phyloP scores from a whole-genome alignment of 768 basidiomycete species.

The Hemileccinum impolitum region DNA sequence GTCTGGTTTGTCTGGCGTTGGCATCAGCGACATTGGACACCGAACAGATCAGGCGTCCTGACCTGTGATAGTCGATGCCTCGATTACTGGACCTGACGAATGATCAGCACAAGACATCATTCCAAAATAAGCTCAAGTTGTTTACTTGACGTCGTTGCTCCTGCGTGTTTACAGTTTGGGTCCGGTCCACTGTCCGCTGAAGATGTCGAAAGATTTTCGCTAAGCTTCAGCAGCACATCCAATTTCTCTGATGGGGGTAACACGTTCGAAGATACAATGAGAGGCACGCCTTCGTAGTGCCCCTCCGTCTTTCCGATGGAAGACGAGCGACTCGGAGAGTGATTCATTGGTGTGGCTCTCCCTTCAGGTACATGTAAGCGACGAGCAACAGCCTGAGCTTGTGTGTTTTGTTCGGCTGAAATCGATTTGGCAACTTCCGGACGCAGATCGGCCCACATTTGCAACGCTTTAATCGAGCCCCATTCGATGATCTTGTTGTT shows the following conservation, averaged over 20 bases:
- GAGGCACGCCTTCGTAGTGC: slow-evolving; percentile 13
- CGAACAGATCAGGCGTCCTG: slow-evolving; percentile 1
- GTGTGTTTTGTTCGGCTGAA: slow-evolving; percentile 43
- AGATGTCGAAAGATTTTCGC: slow-evolving; percentile 17
- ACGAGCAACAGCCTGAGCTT: slow-evolving; percentile 46
- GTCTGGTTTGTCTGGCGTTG: slow-evolving; percentile 11
- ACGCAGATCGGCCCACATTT: slow-evolving; percentile 86
- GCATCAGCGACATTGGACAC: slow-evolving; percentile 9
- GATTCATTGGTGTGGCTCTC: slow-evolving; percentile 35
- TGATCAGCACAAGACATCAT: slow-evolving; percentile 6
- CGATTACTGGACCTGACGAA: slow-evolving; percentile 23
- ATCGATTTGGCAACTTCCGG: slow-evolving; percentile 55
- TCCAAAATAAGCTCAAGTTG: neutral
- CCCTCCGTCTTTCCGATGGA: slow-evolving; percentile 31
- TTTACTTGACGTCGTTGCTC: slow-evolving; percentile 28
- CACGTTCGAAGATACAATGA: slow-evolving; percentile 16
- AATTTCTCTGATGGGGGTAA: slow-evolving; percentile 18
- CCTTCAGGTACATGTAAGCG: slow-evolving; percentile 49
- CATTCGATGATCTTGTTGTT: slow-evolving; percentile 99
- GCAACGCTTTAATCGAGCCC: slow-evolving; percentile 94
- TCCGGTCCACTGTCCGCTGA: slow-evolving; percentile 4
- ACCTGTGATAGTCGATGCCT: slow-evolving; percentile 18
- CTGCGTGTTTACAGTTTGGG: slow-evolving; percentile 15
- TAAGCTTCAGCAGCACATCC: slow-evolving; percentile 26
- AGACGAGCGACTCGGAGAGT: slow-evolving; percentile 37